Base-by-base conservation (phyloP, 768 basidiomycete species). In the Lyophyllum decastes region DNA sequence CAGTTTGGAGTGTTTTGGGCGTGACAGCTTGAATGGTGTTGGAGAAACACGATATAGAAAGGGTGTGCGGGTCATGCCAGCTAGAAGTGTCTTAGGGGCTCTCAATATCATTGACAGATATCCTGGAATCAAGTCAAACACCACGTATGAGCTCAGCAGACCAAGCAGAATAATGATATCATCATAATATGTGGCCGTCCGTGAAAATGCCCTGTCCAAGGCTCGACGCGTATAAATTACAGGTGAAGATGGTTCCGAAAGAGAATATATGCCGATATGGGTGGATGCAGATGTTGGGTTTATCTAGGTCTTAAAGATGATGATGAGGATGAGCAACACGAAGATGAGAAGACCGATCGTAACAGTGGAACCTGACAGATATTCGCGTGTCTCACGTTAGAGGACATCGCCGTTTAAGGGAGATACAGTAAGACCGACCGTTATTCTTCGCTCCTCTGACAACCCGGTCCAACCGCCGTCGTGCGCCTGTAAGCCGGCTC, bases 221-320 rank as follows among this genome's bases (percentile, higher is more conserved):
- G 58, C 24, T 25, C 19, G 27, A 16, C 4, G n/a, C 51, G 51
- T 57, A 61, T 57, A 53, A 52, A 52, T 55, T 61, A 61, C 60
- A 61, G 16, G 24, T 30, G 40, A 27, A 19, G 24, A 52, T 60
- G 51, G 48, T 58, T 58, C 57, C 58, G 22, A 30, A 49, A 16
- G 19, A 7, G 25, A 34, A 46, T 47, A 53, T 60, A 24, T 49
- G 55, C 38, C 30, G 45, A 59, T 21, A 25, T 21, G 41, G 26
- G 22, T 0, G 26, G 41, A 33, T 16, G 30, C 12, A 47, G 46
- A 27, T 27, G 41, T 35, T 19, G 43, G 27, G 73, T 66, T 63
- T 61, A 92, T 65, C n/a, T n/a, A n/a, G n/a, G 90, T 92, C 75
- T 94, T 94, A 75, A 94, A 92, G 7, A 92, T 74, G 48, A 94